Evolutionary conservation across 2,329 filamentous ascomycete species (phyloP), one percentile per base, ranked within the genome.

Genomic region (Byssoonygena ceratinophila): DNA sequence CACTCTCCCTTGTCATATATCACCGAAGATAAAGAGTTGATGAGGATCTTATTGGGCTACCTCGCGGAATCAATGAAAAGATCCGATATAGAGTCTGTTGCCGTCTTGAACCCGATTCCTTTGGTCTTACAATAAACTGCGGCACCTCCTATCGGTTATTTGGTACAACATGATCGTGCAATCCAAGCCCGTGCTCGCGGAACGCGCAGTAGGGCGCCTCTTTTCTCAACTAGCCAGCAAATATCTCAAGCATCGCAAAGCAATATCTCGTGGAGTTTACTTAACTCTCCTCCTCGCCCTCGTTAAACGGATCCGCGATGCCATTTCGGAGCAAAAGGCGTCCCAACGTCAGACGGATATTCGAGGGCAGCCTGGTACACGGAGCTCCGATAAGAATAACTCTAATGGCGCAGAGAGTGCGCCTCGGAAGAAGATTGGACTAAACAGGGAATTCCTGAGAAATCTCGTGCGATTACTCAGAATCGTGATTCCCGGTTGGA

Each of bases 271-370:
- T 63, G 82, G 81, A 58, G 81, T 94, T 60, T 94, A 94, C 74
- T 74, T 94, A 57, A 83, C 87, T 25, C 78, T 96, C 60, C 81
- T 91, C 61, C 73, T 91, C 59, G 82, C 87, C 45, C 80, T 95
- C 55, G 76, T 84, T 55, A 90, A 94, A 68, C 88, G 92, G 62
- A 83, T 97, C 51, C 88, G 90, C 61, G 83, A 88, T 78, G 90
- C 91, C 61, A 84, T 97, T 64, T 83, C 85, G 54, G 90, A 96
- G 67, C 92, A 97, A 68, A 95, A 94, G 68, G 87, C 88, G 1
- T 84, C 85, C 1, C 74, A 74, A 49, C 80, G 84, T 56, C 82
- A 86, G 55, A 79, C 81, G 4, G 79, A 81, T 59, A 63, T 77
- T 66, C 68, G 81, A 64, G 63, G 78, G 69, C 62, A 81, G 67